These are phyloP conservation scores for Geranium rotundifolium DNA, from an alignment of 345 rosid species.

Conservation along the genomic window DNA sequence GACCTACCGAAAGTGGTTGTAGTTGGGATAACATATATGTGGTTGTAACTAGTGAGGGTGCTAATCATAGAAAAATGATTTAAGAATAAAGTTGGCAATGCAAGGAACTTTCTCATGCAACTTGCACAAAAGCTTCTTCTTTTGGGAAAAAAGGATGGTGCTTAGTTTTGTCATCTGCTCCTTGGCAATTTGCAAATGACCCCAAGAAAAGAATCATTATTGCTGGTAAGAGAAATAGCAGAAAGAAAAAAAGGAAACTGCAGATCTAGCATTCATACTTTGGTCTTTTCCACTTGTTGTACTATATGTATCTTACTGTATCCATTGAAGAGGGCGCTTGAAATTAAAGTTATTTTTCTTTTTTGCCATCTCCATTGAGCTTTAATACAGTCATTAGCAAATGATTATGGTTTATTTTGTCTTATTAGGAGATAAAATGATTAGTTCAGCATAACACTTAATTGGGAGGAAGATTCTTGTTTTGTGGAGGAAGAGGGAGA, in stretches of 20 bases:
- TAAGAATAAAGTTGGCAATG: conserved; percentile 24
- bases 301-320: too few relatives aligned
- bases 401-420: conserved; percentile 18
- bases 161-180: conserved; percentile 23
- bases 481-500: conserved; percentile 2
- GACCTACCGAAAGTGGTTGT: conserved; percentile 19
- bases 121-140: conserved; percentile 21
- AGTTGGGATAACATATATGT: conserved; percentile 10
- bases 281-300: neutral
- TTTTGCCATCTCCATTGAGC: neutral
- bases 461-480: conserved; percentile 17
- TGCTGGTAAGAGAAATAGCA: too few relatives aligned
- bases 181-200: conserved; percentile 6
- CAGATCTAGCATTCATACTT: neutral
- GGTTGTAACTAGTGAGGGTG: conserved; percentile 15
- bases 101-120: conserved; percentile 22
- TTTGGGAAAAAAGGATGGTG: conserved; percentile 15
- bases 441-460: conserved; percentile 20
- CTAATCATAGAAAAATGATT: conserved; percentile 8
- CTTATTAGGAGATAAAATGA: conserved; percentile 11
- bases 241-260: neutral
- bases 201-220: neutral
- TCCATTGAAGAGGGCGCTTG: too few relatives aligned
- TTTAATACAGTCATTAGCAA: conserved; percentile 6
- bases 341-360: too few relatives aligned